These are phyloP conservation scores for Bryoglossum gracile DNA, from an alignment of 495 filamentous ascomycete species.

Conservation along the genomic window DNA sequence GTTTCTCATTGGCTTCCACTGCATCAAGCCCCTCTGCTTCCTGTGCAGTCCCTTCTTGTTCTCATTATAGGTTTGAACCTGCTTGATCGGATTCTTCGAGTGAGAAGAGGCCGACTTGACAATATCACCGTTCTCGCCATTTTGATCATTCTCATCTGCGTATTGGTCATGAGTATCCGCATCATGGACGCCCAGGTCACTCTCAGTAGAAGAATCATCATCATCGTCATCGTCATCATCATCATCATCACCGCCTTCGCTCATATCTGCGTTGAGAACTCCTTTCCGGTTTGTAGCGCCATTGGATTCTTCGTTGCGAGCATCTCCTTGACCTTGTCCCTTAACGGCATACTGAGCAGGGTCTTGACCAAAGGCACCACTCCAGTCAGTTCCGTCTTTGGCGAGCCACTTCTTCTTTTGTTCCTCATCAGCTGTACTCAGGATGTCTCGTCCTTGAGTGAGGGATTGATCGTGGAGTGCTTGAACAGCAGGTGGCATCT, in stretches of 20 bases:
- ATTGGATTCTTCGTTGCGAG: background rate
- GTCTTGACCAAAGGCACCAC: slow-evolving; percentile 70
- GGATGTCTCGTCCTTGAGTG: slow-evolving; percentile 68
- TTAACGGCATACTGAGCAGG: slow-evolving; percentile 31
- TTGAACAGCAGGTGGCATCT: slow-evolving; percentile 58
- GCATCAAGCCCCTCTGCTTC: slow-evolving; percentile 67
- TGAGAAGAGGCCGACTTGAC: slow-evolving; percentile 3
- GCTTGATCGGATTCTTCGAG: slow-evolving; percentile 19
- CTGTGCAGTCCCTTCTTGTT: slow-evolving; percentile 56
- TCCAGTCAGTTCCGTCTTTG: slow-evolving; percentile 80
- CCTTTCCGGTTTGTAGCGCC: background rate
- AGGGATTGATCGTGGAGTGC: slow-evolving; percentile 74
- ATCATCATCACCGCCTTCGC: slow-evolving; percentile 36
- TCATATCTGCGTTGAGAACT: slow-evolving; percentile 29
- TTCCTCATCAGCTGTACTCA: slow-evolving; percentile 57
- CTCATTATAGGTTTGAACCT: slow-evolving; percentile 39
- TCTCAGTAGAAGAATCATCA: slow-evolving; percentile 38
- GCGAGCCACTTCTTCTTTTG: slow-evolving; percentile 73
- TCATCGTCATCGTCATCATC: slow-evolving; percentile 35
- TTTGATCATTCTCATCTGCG: slow-evolving; percentile 12
- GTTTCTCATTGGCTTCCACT: slow-evolving; percentile 68
- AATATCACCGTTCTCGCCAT: slow-evolving; percentile 8
- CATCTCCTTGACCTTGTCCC: background rate
- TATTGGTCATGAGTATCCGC: slow-evolving; percentile 22
- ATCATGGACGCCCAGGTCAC: slow-evolving; percentile 40